Conservation (phyloP, 2,329 filamentous ascomycete genomes). For the Pseudogymnoascus verrucosus region DNA sequence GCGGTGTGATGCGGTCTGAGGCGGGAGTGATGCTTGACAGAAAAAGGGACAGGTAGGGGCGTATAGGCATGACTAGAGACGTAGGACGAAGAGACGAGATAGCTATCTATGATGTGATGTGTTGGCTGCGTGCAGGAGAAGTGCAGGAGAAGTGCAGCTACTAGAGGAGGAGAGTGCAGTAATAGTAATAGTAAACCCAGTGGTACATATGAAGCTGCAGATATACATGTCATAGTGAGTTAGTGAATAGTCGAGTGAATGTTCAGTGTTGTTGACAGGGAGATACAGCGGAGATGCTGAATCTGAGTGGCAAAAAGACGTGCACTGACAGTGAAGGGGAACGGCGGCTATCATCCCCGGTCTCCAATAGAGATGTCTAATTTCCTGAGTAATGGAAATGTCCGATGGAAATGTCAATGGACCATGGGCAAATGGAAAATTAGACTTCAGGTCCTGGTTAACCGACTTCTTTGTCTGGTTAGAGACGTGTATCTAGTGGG, state of each 20-base stretch:
- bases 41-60: not conserved
- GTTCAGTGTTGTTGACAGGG: no score
- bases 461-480: not conserved
- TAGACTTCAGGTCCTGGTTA: not conserved
- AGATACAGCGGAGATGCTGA: not conserved
- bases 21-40: not conserved
- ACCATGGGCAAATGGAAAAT: not conserved
- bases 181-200: not conserved
- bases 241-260: not conserved
- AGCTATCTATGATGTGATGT: not conserved
- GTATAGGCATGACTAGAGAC: not conserved
- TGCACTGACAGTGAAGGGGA: not conserved
- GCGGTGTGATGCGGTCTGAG: conserved; percentile 1
- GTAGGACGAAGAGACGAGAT: not conserved
- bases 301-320: not conserved
- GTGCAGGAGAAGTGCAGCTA: not conserved
- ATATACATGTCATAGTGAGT: not conserved
- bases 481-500: not conserved
- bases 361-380: not conserved
- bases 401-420: not conserved
- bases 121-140: not conserved
- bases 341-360: not conserved
- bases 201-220: not conserved
- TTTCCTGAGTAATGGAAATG: not conserved
- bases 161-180: not conserved